Evolutionary conservation across 1,284 basidiomycete species (phyloP), one percentile per base, ranked within the genome.

Genomic region (Xerocomus minutiporus): DNA sequence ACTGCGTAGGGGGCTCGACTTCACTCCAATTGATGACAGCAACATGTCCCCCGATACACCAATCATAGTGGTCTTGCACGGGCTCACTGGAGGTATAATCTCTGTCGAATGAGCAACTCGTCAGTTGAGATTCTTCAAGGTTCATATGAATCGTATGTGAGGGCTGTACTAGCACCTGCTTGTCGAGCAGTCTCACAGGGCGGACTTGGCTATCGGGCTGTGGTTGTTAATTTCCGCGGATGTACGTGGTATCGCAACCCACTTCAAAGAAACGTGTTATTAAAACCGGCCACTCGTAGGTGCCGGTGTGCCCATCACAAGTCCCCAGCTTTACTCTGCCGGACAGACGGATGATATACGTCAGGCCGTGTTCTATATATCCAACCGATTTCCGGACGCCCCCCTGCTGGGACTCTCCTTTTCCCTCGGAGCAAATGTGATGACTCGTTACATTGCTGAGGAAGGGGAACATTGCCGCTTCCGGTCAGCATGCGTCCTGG

Each of bases 391-490:
- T 62, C 94, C 97, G 2, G 71, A 79, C 23, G 91, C 94, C 0
- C 88, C 87, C 7, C 73, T 98, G 38, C 74, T 95, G 32, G 96
- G 91, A 11, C 73, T 97, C 28, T 93, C 93, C 6, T 99, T 97
- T 74, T 97, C 93, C 3, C 82, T 99, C 44, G 97, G 96, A 48
- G 92, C 94, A 36, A 92, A 93, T 63, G 87, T 98, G 40, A 73
- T 99, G 57, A 88, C 91, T n/a, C 82, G 92, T 57, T 97, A 97
- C 70, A 74, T 96, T 46, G 93, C 91, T 6, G 87, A 97, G 70
- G 88, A 95, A 65, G 89, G 89, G 8, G 77, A 80, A n/a, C 64
- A 75, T 8, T 88, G 86, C 55, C 82, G 92, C n/a, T 72, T 99
- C 17, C 76, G 75, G 44, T 83, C 87, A 0, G 93, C 82, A 26